Percentiles rank a stretch among this genome's conserved stretches.
phyloP scores from a whole-genome alignment of 441 rosid genomes.

The Theobroma grandiflorum region DNA sequence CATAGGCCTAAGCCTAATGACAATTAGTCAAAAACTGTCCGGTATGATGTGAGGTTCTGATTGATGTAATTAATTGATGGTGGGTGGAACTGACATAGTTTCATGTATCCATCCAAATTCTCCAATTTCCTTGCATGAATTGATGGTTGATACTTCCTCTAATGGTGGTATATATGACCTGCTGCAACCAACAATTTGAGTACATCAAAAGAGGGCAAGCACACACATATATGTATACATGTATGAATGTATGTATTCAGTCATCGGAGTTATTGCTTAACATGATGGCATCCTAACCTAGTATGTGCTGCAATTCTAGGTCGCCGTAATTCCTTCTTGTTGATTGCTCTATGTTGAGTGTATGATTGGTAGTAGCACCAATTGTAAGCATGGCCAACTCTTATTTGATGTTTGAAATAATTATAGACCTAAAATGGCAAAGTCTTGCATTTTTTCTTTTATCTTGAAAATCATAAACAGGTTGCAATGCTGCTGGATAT shows the following conservation, averaged over 20 bases:
- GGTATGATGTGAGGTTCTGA: not conserved
- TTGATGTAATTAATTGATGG: not conserved
- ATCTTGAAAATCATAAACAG: not conserved
- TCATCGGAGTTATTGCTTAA: not conserved
- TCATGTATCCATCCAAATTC: not conserved
- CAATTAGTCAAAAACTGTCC: not conserved
- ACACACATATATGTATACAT: not conserved
- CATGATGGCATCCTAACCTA: not conserved
- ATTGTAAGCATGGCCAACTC: no score
- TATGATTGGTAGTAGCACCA: no score
- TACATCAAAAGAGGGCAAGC: conserved; percentile 4
- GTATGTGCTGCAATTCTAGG: not conserved
- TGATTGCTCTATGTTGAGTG: not conserved
- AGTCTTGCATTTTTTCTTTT: no score
- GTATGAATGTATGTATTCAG: no score
- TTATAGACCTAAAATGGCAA: no score
- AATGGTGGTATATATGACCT: not conserved
- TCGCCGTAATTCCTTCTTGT: not conserved
- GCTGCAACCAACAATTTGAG: not conserved
- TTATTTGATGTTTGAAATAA: no score
- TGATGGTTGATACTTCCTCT: not conserved
- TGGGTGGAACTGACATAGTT: not conserved
- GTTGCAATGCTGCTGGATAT: not conserved
- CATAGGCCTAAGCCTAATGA: not conserved
- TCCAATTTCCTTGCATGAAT: not conserved